These are phyloP conservation scores for Candida easanensis DNA, from an alignment of 805 yeast genomes.

Conservation along the genomic window DNA sequence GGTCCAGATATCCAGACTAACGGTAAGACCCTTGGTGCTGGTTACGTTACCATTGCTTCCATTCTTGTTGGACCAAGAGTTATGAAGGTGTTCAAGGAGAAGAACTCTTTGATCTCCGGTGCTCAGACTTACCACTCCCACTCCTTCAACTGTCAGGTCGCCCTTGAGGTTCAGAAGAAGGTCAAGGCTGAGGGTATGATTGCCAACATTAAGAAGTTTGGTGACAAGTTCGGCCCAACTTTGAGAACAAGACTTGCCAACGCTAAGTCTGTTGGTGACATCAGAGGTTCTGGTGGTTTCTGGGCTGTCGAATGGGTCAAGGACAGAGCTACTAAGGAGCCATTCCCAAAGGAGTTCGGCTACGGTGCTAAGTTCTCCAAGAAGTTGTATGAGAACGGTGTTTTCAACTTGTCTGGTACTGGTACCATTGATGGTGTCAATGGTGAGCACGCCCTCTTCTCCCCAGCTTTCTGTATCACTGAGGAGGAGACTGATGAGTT, in stretches of 20 bases:
- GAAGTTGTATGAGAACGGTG: slow-evolving; percentile 38
- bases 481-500: slow-evolving; percentile 36
- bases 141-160: slow-evolving; percentile 45
- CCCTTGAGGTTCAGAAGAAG: slow-evolving; percentile 42
- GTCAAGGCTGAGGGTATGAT: slow-evolving; percentile 35
- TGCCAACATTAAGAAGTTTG: slow-evolving; percentile 40
- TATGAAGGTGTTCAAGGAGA: slow-evolving; percentile 32
- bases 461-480: slow-evolving; percentile 43
- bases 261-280: slow-evolving; percentile 42
- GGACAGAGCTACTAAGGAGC: slow-evolving; percentile 44
- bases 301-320: slow-evolving; percentile 53
- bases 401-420: slow-evolving; percentile 37
- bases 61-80: slow-evolving; percentile 36
- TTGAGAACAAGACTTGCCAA: slow-evolving; percentile 31
- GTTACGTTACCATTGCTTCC: slow-evolving; percentile 47
- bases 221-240: slow-evolving; percentile 40
- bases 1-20: slow-evolving; percentile 48
- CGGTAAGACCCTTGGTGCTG: slow-evolving; percentile 49
- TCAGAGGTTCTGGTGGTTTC: slow-evolving; percentile 55
- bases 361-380: slow-evolving; percentile 32
- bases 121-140: slow-evolving; percentile 51
- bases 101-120: slow-evolving; percentile 33
- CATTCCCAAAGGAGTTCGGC: slow-evolving; percentile 34
- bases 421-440: slow-evolving; percentile 38
- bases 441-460: slow-evolving; percentile 46